These are phyloP conservation scores for Hericium erinaceus DNA, from an alignment of 768 basidiomycete genomes.

Conservation along the genomic window DNA sequence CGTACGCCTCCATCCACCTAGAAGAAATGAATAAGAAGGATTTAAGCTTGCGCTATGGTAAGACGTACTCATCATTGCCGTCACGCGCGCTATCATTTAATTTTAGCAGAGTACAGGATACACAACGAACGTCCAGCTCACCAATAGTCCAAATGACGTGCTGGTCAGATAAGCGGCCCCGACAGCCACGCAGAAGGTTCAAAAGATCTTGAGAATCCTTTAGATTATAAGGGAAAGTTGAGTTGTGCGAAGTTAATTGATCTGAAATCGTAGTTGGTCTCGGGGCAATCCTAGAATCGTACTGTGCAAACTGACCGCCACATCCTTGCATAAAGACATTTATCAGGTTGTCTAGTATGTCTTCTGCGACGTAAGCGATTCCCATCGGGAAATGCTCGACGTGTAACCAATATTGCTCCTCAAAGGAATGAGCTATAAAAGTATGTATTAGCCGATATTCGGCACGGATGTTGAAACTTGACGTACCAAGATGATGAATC, in stretches of 20 bases:
- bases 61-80: too few species aligned
- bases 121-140: too few species aligned
- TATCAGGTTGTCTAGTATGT: not conserved
- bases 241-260: not conserved
- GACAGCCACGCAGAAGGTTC: not conserved
- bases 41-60: too few species aligned
- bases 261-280: not conserved
- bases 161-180: too few species aligned
- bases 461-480: not conserved
- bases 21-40: too few species aligned
- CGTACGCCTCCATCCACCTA: too few species aligned
- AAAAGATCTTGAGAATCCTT: not conserved
- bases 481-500: not conserved
- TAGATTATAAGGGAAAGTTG: not conserved
- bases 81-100: too few species aligned
- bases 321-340: not conserved
- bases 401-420: conserved; percentile 1
- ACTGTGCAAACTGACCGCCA: not conserved
- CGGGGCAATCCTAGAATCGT: not conserved
- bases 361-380: not conserved
- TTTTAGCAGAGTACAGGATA: too few species aligned
- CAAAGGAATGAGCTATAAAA: not conserved
- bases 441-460: not conserved
- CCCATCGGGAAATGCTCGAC: not conserved
- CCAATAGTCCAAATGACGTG: too few species aligned